These are phyloP conservation scores for Phytophthora lateralis DNA, from an alignment of 352 stramenopile species.

Conservation along the genomic window DNA sequence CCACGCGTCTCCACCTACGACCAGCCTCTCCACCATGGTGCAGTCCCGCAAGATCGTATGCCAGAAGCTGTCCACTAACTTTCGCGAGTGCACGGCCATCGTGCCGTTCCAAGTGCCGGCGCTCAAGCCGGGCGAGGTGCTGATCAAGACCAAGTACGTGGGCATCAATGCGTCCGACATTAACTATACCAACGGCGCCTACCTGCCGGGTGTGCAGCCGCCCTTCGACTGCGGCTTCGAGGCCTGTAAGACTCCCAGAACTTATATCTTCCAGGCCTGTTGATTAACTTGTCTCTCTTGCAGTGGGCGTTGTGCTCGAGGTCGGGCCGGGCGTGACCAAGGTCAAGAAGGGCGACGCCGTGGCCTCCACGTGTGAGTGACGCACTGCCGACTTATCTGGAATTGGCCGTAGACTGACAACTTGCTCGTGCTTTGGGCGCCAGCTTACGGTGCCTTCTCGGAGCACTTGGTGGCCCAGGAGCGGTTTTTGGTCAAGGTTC, in stretches of 20 bases:
- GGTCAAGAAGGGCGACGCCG: conserved; percentile 52
- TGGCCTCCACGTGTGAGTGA: conserved; percentile 45
- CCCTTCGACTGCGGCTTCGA: conserved; percentile 65
- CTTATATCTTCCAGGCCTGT: neutral
- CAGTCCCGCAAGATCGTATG: conserved; percentile 82
- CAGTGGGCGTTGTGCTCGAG: conserved; percentile 49
- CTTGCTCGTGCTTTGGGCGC: neutral
- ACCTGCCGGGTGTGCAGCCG: conserved; percentile 41
- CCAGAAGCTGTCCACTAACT: conserved; percentile 81
- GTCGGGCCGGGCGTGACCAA: conserved; percentile 53
- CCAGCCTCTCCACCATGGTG: conserved; percentile 32
- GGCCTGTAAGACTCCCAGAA: conserved; percentile 37
- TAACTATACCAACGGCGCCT: conserved; percentile 63
- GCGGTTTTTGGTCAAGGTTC: conserved; percentile 39
- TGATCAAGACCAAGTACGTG: conserved; percentile 59
- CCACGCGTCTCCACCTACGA: conserved; percentile 6
- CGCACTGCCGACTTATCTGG: neutral
- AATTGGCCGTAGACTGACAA: conserved; percentile 2
- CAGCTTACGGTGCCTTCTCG: conserved; percentile 54
- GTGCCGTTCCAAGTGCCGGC: conserved; percentile 47
- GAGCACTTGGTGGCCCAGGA: conserved; percentile 53
- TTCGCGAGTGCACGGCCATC: conserved; percentile 76
- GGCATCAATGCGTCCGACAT: conserved; percentile 69
- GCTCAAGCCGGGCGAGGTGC: conserved; percentile 50
- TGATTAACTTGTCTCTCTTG: neutral